Evolutionary conservation across 2,329 filamentous ascomycete genomes (phyloP), one percentile per base, ranked within the genome.

Genomic region (Cladosporium colombiae): DNA sequence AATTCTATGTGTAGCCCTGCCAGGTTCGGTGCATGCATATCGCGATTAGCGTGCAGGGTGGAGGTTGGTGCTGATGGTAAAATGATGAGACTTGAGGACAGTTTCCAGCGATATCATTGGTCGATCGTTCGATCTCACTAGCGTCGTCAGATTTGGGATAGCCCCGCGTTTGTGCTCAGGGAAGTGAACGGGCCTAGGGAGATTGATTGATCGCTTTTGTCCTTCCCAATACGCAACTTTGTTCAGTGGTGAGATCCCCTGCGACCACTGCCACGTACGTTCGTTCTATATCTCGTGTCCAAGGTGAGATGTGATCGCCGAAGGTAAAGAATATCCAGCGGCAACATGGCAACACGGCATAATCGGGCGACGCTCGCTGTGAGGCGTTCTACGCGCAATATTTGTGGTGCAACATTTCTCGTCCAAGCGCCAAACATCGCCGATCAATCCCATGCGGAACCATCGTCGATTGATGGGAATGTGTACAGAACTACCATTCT

Each of bases 371-470:
- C n/a, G 50, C 50, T 55, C 40, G 52, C 29, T 29, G 18, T 55
- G 52, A 21, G 52, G 52, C 52, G 52, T 55, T 55, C 52, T 21
- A 55, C 52, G 25, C 2, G 52, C 52, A 13, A 33, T 16, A 53
- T 33, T 11, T 31, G 27, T 33, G 29, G 4, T 46, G 40, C 27
- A 33, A 31, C 10, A 13, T 33, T 53, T 16, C 52, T 16, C 27
- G 56, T 59, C 56, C 40, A 46, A 59, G 56, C 56, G 56, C n/a
- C 56, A 13, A 40, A 44, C 56, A 59, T 59, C 56, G 56, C 37
- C 56, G 56, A 59, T 59, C 56, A 44, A n/a, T 18, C 21, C 21
- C 14, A 59, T 21, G 56, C 21, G 27, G 35, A 29, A 13, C 10
- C 35, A 59, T 59, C 56, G 56, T 27, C 56, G 56, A 59, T 59